Conservation (phyloP, 257 asterid genomes). For the Ophiorrhiza pumila region DNA sequence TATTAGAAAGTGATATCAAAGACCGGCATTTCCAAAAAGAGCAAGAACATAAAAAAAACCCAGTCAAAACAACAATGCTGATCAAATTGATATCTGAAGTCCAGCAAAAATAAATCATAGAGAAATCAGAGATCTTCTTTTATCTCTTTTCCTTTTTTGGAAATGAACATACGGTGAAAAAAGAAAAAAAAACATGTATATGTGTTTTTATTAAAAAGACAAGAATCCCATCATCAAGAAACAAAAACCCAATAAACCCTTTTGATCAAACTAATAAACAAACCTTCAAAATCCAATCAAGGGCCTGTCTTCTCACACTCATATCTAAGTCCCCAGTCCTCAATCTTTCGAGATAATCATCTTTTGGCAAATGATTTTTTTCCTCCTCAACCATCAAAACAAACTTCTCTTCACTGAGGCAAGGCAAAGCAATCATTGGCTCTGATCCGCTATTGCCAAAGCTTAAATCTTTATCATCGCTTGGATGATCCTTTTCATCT, state of each 20-base stretch:
- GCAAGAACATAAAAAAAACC: background rate
- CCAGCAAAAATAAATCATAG: background rate
- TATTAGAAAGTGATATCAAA: conserved; percentile 1
- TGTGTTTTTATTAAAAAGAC: background rate
- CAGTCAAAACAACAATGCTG: conserved; percentile 11
- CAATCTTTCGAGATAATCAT: conserved; percentile 65
- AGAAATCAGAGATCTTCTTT: background rate
- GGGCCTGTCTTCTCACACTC: conserved; percentile 54
- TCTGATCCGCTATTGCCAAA: conserved; percentile 40
- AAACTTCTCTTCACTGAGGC: conserved; percentile 43
- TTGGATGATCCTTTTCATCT: conserved; percentile 28
- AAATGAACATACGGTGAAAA: background rate
- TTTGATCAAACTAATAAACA: conserved; percentile 15
- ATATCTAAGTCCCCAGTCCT: conserved; percentile 68
- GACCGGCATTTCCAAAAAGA: conserved; percentile 5
- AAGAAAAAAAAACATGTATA: background rate
- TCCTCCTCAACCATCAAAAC: conserved; percentile 57
- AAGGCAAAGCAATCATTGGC: conserved; percentile 38
- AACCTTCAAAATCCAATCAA: conserved; percentile 88
- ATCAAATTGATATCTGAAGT: conserved; percentile 1
- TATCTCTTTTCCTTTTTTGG: background rate
- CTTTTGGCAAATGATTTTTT: conserved; percentile 43
- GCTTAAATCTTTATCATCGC: conserved; percentile 28
- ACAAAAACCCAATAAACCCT: conserved; percentile 10
- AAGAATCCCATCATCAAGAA: background rate